A percentile compares a stretch with the other conserved stretches of the same genome.
Evolutionary conservation across 106 monocot genomes (phyloP).

Genomic region (Dioscorea alata): DNA sequence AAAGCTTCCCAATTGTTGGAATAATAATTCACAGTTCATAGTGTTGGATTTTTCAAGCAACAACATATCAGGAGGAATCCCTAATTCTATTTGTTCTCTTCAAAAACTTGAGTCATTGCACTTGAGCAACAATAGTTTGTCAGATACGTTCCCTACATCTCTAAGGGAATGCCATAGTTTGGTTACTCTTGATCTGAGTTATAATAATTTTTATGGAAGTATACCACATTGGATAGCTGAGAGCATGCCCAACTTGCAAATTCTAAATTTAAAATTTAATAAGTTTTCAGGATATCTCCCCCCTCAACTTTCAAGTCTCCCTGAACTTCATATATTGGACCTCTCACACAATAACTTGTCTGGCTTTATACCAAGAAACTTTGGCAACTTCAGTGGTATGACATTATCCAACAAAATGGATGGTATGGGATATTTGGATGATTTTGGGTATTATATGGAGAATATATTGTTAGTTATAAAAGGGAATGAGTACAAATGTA

Average conservation of each 20-base stretch:
- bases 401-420: background rate
- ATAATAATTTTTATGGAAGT: conserved; percentile 23
- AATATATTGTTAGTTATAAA: conserved; percentile 1
- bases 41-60: background rate
- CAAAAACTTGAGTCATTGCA: conserved; percentile 1
- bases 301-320: background rate
- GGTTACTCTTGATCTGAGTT: conserved; percentile 18
- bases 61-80: background rate
- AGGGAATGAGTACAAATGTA: background rate
- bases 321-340: conserved; percentile 15
- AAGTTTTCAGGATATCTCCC: conserved; percentile 19
- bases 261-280: conserved; percentile 16
- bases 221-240: conserved; percentile 22
- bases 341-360: conserved; percentile 16
- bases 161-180: background rate
- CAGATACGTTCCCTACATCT: background rate
- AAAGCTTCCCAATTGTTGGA: background rate
- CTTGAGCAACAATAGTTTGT: conserved; percentile 10
- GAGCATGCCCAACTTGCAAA: conserved; percentile 1
- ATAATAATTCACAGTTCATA: background rate
- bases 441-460: no score
- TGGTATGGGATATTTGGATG: no score
- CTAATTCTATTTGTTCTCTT: background rate
- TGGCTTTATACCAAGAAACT: conserved; percentile 4
- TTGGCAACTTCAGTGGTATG: conserved; percentile 11